These are phyloP conservation scores for Microcyclosporella mali DNA, from an alignment of 2,329 filamentous ascomycete species.

Conservation along the genomic window DNA sequence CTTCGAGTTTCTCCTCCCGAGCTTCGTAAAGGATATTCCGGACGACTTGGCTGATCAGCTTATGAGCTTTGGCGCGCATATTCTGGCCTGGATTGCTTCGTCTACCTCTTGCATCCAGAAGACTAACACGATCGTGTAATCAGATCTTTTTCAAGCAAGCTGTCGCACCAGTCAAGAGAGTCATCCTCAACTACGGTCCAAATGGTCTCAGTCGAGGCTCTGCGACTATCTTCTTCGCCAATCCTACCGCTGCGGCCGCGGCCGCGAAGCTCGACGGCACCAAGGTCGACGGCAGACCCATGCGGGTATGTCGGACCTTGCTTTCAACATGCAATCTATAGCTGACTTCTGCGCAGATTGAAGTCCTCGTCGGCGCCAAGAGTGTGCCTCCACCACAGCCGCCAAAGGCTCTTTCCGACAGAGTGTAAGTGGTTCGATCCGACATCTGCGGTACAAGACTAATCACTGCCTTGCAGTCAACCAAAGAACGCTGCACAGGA, in stretches of 20 bases:
- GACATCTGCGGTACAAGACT: constrained; percentile 13
- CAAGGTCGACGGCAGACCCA: constrained; percentile 79
- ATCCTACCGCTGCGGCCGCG: constrained; percentile 73
- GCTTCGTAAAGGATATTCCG: not conserved
- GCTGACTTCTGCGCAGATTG: constrained; percentile 58
- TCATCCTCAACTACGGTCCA: constrained; percentile 87
- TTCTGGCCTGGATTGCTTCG: not conserved
- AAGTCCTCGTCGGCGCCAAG: constrained; percentile 67
- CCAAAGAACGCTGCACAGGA: constrained; percentile 31
- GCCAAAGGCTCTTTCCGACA: constrained; percentile 74
- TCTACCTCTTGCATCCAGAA: constrained; percentile 12
- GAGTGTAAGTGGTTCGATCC: constrained; percentile 56
- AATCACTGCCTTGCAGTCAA: constrained; percentile 20
- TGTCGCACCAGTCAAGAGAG: constrained; percentile 83
- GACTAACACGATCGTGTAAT: constrained; percentile 56
- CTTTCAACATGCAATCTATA: not conserved
- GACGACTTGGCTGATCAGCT: not conserved
- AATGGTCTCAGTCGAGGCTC: constrained; percentile 87
- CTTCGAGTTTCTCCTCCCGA: constrained; percentile 7
- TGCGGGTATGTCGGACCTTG: constrained; percentile 62
- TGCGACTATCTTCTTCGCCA: constrained; percentile 80
- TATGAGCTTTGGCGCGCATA: not conserved
- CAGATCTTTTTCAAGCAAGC: constrained; percentile 95
- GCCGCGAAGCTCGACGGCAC: constrained; percentile 84
- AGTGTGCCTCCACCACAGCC: constrained; percentile 61